Percentiles rank a stretch among this genome's conserved stretches.
Evolutionary conservation across 2,329 filamentous ascomycete species (phyloP).

Genomic region (Penicillium brasilianum): DNA sequence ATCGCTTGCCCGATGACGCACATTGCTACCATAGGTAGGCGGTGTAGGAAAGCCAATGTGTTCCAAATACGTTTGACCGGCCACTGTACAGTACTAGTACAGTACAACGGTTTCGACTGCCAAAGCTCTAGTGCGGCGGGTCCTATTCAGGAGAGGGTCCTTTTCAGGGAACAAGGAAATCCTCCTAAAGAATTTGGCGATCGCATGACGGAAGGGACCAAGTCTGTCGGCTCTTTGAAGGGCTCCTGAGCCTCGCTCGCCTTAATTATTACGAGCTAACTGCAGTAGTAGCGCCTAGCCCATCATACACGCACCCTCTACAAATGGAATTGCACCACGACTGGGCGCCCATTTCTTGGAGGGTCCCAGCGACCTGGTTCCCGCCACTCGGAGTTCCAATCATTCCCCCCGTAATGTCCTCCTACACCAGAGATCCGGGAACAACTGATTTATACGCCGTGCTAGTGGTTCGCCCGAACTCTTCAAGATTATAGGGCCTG

Average conservation of each 20-base stretch:
- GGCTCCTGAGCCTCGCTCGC: not conserved
- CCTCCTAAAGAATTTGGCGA: not conserved
- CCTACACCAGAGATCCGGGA: not conserved
- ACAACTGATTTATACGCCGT: not conserved
- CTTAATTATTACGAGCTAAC: not conserved
- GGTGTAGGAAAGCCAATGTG: too few relatives aligned
- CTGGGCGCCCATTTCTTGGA: not conserved
- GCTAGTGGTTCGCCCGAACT: not conserved
- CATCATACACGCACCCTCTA: not conserved
- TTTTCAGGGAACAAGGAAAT: not conserved
- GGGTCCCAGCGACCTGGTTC: not conserved
- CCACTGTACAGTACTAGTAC: too few relatives aligned
- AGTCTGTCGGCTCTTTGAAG: not conserved
- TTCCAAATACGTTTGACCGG: too few relatives aligned
- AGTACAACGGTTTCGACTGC: too few relatives aligned
- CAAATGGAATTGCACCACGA: not conserved
- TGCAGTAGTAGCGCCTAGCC: not conserved
- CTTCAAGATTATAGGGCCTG: not conserved
- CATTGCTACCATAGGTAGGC: too few relatives aligned
- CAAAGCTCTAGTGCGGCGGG: not conserved
- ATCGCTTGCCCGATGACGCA: too few relatives aligned
- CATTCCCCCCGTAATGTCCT: constrained; percentile 2
- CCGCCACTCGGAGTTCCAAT: constrained; percentile 7
- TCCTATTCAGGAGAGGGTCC: not conserved
- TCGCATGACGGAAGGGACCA: not conserved